These are phyloP conservation scores for Tritrichomonas musculus DNA, from an alignment of 208 protist species.

Conservation along the genomic window DNA sequence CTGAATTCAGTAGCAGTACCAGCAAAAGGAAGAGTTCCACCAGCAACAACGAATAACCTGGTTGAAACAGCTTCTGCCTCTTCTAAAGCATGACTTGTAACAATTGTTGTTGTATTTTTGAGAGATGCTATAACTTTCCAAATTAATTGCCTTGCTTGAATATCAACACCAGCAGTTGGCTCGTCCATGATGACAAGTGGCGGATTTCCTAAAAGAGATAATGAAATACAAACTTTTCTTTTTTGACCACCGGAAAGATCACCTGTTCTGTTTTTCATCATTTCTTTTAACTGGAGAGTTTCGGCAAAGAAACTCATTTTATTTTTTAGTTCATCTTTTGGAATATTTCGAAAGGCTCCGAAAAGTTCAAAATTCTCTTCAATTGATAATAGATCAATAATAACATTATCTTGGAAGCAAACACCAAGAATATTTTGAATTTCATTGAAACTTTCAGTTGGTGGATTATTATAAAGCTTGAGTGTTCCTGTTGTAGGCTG, in stretches of 20 bases:
- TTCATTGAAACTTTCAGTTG: background rate
- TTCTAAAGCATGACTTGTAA: background rate
- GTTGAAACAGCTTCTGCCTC: background rate
- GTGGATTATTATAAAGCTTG: background rate
- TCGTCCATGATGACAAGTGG: background rate
- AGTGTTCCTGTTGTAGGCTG: background rate
- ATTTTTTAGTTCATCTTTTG: background rate
- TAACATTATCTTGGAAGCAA: background rate
- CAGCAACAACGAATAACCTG: background rate
- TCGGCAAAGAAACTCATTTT: background rate
- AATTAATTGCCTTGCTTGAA: background rate
- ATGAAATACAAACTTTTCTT: background rate
- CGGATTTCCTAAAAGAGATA: background rate
- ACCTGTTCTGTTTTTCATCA: background rate
- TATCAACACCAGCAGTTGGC: background rate
- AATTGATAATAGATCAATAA: background rate
- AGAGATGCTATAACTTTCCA: background rate
- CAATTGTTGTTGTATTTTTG: background rate
- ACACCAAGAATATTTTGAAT: background rate
- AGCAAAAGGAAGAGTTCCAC: background rate
- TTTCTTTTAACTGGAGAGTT: background rate
- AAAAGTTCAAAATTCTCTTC: background rate
- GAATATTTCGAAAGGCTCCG: background rate
- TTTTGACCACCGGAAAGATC: background rate
- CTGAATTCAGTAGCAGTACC: background rate